Evolutionary conservation across 208 protist species (phyloP), one percentile per base, ranked within the genome.

Genomic region (Trypanosoma cruzi): DNA sequence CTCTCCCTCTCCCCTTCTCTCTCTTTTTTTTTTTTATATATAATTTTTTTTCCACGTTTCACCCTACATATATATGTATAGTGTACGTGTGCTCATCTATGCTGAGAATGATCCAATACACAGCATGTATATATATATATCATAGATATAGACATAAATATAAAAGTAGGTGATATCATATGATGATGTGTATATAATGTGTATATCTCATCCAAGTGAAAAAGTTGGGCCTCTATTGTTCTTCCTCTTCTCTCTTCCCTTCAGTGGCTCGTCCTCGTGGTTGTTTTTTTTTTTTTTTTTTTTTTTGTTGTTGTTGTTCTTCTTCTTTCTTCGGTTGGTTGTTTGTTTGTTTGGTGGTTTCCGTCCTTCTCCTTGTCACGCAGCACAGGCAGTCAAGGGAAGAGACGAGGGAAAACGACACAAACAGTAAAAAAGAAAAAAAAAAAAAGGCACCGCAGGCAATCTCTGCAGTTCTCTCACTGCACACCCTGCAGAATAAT

Each of bases 41-140:
- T 57, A 57, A 57, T 29, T 57, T 40, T n/a, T 7, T 40, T 40
- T 59, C 29, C 20, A 56, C 16, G 16, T 32, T 5, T 36, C 3
- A 36, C 3, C 4, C 31, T 37, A 58, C 28, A 52, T n/a, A 52
- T n/a, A 58, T 36, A 58, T 58, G 34, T 52, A 52, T 26, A 52
- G 40, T 16, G 40, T 18, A 16, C 26, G 26, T 54, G 26, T 54
- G 26, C 26, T 4, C 26, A 54, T 54, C 20, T 54, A 54, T 54
- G 49, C 49, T 54, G 20, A 2, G 10, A 6, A 54, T 8, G 26
- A 54, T 54, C 6, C 24, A 44, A 44, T 44, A 44, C 40, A n/a
- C n/a, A n/a, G n/a, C n/a, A n/a, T n/a, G n/a, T n/a, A n/a, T n/a
- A n/a, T n/a, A n/a, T n/a, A n/a, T n/a, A 44, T 44, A 44, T 14